These are phyloP conservation scores for Pichia sp. DNA, from an alignment of 1,139 yeast genomes.

Conservation along the genomic window DNA sequence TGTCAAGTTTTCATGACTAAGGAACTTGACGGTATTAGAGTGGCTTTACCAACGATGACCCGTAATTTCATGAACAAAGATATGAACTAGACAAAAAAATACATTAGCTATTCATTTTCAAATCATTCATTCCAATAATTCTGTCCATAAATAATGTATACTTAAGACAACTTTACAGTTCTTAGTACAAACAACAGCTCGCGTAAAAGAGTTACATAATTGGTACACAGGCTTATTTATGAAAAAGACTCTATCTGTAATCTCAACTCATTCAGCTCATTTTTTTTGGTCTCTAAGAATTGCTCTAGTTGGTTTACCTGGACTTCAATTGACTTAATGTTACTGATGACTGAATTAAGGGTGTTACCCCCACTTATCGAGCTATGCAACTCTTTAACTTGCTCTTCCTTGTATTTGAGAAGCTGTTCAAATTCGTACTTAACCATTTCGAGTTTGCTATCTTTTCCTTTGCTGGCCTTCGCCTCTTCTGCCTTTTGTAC, in stretches of 20 bases:
- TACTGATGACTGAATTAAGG: conserved; percentile 42
- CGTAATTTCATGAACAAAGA: conserved; percentile 61
- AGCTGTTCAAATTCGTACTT: conserved; percentile 79
- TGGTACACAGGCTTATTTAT: too few species aligned
- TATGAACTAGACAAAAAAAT: conserved; percentile 6
- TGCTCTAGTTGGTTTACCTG: conserved; percentile 59
- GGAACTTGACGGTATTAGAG: conserved; percentile 85
- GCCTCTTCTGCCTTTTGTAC: conserved; percentile 54
- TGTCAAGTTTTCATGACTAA: conserved; percentile 89
- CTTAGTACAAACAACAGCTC: too few species aligned
- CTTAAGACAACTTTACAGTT: too few species aligned
- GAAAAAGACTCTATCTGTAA: conserved; percentile 32
- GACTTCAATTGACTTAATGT: conserved; percentile 54
- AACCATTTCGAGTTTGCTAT: conserved; percentile 33
- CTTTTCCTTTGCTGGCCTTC: conserved; percentile 37
- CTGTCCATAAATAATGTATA: too few species aligned
- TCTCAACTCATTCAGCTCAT: conserved; percentile 42
- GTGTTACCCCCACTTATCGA: conserved; percentile 22
- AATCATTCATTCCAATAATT: not conserved
- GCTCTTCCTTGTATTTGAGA: conserved; percentile 61
- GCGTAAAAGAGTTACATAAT: too few species aligned
- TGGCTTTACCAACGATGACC: conserved; percentile 98
- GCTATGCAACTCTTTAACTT: conserved; percentile 30
- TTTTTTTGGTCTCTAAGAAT: conserved; percentile 44
- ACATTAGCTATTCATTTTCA: not conserved